Evolutionary conservation across 495 filamentous ascomycete species (phyloP).

Genomic region (Aspergillus nanangensis): DNA sequence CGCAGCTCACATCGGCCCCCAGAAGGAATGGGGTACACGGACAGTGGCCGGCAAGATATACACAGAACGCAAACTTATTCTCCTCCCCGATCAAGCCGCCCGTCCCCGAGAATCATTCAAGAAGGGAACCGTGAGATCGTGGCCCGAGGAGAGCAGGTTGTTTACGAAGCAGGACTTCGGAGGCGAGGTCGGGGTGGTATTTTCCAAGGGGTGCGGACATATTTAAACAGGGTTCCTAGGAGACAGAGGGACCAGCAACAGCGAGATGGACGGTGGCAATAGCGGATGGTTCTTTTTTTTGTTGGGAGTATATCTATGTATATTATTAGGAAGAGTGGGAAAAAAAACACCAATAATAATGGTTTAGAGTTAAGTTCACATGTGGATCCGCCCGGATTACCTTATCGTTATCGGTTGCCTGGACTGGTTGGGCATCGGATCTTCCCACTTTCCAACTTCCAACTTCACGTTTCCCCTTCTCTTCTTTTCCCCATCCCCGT

Average conservation of each 20-base stretch:
- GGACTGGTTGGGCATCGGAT: too few species aligned
- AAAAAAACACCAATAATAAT: too few species aligned
- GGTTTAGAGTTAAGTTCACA: too few species aligned
- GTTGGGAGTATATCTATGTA: too few species aligned
- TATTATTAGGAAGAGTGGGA: too few species aligned
- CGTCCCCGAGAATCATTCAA: conserved; percentile 16
- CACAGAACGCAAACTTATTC: neutral
- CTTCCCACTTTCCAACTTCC: too few species aligned
- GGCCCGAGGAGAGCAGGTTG: conserved; percentile 10
- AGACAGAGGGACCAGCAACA: conserved; percentile 2
- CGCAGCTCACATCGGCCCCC: neutral
- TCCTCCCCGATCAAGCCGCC: neutral
- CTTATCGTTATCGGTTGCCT: too few species aligned
- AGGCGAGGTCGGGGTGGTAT: neutral
- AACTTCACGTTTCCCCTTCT: too few species aligned
- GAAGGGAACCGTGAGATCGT: conserved; percentile 17
- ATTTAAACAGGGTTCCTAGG: neutral
- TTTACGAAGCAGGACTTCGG: conserved; percentile 10
- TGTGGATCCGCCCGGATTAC: too few species aligned
- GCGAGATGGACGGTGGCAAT: neutral
- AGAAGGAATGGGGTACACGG: neutral
- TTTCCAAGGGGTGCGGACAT: neutral
- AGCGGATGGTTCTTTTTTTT: too few species aligned
- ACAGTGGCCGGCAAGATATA: neutral
- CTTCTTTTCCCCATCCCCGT: too few species aligned